Evolutionary conservation across 176 grass and related monocot species (phyloP).

Genomic region (Musa troglodytarum): DNA sequence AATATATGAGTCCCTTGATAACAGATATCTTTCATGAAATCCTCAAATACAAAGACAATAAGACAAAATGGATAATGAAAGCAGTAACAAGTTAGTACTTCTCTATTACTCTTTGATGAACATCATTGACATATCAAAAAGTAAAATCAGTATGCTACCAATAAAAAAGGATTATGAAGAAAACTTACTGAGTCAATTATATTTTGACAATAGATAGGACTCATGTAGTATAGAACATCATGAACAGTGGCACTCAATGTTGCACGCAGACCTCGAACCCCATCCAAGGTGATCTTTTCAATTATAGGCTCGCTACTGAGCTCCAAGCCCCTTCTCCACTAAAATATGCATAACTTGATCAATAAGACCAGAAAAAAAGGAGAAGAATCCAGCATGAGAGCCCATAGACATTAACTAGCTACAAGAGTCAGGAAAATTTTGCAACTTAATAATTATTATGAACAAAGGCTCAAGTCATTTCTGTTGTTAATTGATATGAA

Average conservation of each 20-base stretch:
- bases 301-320: slow-evolving; percentile 73
- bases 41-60: too few species aligned
- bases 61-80: too few species aligned
- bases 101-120: neutral
- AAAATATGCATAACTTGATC: neutral
- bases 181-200: slow-evolving; percentile 91
- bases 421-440: neutral
- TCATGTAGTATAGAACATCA: slow-evolving; percentile 99
- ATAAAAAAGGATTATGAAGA: slow-evolving; percentile 2
- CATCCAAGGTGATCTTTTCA: slow-evolving; percentile 92
- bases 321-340: slow-evolving; percentile 90
- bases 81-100: neutral
- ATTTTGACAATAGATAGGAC: slow-evolving; percentile 94
- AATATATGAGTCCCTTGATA: too few species aligned
- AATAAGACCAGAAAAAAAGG: neutral
- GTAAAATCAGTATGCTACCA: neutral
- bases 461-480: neutral
- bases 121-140: neutral
- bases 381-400: neutral
- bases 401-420: neutral
- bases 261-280: slow-evolving; percentile 79
- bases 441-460: neutral
- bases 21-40: too few species aligned
- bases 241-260: slow-evolving; percentile 87
- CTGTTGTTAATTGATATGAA: too few species aligned